Percentiles rank a stretch among this genome's conserved stretches.
phyloP scores from a whole-genome alignment of 371 early-diverging fungal genomes.

The Mucor indicus region DNA sequence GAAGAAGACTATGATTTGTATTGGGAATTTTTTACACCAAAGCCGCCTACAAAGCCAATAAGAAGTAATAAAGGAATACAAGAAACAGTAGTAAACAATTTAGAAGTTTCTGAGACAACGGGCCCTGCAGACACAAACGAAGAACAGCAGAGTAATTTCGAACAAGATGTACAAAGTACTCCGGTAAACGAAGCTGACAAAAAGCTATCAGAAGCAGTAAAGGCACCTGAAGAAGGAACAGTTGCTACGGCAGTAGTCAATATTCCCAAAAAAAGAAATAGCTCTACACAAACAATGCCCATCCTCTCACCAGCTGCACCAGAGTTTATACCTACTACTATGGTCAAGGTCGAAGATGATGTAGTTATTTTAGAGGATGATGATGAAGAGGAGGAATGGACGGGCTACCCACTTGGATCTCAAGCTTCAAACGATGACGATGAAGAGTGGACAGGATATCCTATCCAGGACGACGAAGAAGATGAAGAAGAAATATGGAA shows the following conservation, averaged over 20 bases:
- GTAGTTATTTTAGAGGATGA: background rate
- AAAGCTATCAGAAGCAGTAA: no score
- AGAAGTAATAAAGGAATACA: background rate
- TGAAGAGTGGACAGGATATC: conserved; percentile 42
- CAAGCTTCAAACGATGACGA: conserved; percentile 1
- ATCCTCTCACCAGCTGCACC: conserved; percentile 26
- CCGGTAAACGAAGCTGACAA: no score
- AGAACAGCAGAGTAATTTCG: no score
- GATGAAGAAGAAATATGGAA: conserved; percentile 33
- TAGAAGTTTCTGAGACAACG: no score
- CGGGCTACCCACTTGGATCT: conserved; percentile 12
- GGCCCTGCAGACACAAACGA: no score
- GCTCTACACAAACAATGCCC: background rate
- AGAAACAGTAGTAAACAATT: no score
- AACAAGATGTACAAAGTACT: no score
- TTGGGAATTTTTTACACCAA: conserved; percentile 9
- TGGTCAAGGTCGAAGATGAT: no score
- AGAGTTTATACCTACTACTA: conserved; percentile 28
- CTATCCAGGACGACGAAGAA: conserved; percentile 16
- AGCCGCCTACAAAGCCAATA: background rate
- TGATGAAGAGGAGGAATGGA: conserved; percentile 29
- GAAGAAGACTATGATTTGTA: conserved; percentile 28
- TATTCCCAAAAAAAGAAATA: no score
- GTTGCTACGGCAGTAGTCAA: no score
- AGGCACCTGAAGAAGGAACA: no score